A percentile compares a stretch with the other conserved stretches of the same genome.
Conservation (phyloP, 768 basidiomycete genomes). For the Dentipellis sp. region DNA sequence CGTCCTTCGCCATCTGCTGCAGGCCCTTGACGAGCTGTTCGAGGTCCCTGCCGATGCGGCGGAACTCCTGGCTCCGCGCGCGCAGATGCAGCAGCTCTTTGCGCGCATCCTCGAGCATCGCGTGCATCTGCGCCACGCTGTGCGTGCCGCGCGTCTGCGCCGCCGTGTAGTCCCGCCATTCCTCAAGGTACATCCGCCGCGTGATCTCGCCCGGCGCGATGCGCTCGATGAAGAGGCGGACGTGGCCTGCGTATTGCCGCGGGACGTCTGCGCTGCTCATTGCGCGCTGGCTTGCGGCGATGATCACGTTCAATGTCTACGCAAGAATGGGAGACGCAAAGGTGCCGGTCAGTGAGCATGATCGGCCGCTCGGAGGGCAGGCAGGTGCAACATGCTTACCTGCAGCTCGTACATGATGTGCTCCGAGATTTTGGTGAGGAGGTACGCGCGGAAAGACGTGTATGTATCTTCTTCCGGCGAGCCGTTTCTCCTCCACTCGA, state of each 20-base stretch:
- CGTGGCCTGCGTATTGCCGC: not conserved
- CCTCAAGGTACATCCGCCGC: conserved; percentile 7
- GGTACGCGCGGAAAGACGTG: conserved; percentile 7
- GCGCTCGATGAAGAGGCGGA: conserved; percentile 10
- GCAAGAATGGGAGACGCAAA: too few species aligned
- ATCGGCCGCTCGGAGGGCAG: not conserved
- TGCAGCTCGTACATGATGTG: conserved; percentile 13
- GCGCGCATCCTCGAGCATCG: conserved; percentile 10
- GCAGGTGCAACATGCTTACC: too few species aligned
- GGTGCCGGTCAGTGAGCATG: not conserved
- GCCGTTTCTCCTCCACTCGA: conserved; percentile 13
- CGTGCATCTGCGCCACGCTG: conserved; percentile 4
- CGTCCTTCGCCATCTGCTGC: not conserved
- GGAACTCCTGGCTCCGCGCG: conserved; percentile 9
- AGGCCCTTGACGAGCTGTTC: conserved; percentile 3
- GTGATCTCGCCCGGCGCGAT: conserved; percentile 12
- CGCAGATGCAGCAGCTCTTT: conserved; percentile 5
- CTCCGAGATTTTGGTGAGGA: conserved; percentile 7
- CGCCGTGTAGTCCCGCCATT: conserved; percentile 5
- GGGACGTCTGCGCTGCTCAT: conserved; percentile 9
- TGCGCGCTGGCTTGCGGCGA: conserved; percentile 10
- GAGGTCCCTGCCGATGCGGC: conserved; percentile 8
- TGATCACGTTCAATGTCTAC: conserved; percentile 11
- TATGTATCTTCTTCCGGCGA: conserved; percentile 10
- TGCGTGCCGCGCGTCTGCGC: not conserved